Evolutionary conservation across 2,329 filamentous ascomycete species (phyloP).

Genomic region (Aspergillus uvarum): DNA sequence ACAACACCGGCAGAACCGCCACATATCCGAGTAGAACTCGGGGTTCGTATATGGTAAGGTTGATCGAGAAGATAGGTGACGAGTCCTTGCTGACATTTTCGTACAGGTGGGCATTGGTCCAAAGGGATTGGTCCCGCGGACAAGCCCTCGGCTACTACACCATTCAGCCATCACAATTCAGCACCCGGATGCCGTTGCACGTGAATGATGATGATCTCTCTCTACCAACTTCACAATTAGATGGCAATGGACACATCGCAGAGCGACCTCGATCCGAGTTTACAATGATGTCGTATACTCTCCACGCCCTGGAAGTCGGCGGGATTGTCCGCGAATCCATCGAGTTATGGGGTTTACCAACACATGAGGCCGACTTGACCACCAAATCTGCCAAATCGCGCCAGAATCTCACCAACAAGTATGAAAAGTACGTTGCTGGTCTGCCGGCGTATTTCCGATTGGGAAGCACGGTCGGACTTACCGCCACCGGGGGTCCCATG

Average conservation of each 20-base stretch:
- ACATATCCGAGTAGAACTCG: background rate
- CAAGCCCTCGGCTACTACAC: constrained; percentile 21
- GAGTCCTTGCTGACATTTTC: background rate
- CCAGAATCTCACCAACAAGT: background rate
- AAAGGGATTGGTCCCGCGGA: constrained; percentile 20
- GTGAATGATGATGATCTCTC: constrained; percentile 17
- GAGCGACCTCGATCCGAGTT: background rate
- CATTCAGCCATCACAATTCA: constrained; percentile 16
- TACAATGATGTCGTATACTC: background rate
- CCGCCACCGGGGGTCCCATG: constrained; percentile 10
- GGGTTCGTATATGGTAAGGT: background rate
- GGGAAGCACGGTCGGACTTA: constrained; percentile 15
- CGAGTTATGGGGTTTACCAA: background rate
- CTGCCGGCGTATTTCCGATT: constrained; percentile 16
- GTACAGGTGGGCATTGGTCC: constrained; percentile 18
- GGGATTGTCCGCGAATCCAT: background rate
- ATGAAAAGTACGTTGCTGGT: background rate
- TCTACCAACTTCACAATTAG: background rate
- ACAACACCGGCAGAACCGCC: background rate
- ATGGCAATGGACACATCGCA: background rate
- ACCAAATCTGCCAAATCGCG: background rate
- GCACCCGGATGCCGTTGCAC: constrained; percentile 18
- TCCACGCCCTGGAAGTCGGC: background rate
- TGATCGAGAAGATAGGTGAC: no score
- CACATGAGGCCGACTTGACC: background rate